Evolutionary conservation across 495 filamentous ascomycete species (phyloP).

Genomic region (Penicillium ochrochloron): DNA sequence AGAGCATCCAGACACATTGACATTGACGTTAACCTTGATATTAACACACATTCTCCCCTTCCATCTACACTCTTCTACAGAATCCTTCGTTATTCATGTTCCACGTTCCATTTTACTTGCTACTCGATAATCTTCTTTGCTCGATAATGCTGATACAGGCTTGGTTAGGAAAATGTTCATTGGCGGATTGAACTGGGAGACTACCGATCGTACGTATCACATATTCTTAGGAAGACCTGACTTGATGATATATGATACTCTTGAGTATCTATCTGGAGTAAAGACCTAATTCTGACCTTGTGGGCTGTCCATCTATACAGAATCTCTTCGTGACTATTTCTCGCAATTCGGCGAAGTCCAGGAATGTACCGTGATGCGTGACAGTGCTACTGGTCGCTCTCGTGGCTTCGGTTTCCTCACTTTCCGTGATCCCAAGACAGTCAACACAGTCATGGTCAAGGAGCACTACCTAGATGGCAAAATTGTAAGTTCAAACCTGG

Average conservation of each 20-base stretch:
- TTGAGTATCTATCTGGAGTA: neutral
- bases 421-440: conserved; percentile 94
- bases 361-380: conserved; percentile 98
- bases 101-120: neutral
- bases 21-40: neutral
- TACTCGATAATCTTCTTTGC: neutral
- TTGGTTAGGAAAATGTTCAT: conserved; percentile 96
- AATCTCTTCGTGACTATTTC: conserved; percentile 98
- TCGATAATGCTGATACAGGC: conserved; percentile 27
- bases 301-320: conserved; percentile 46
- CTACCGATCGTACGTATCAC: conserved; percentile 81
- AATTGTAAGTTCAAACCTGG: conserved; percentile 67
- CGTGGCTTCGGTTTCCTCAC: conserved; percentile 97
- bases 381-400: conserved; percentile 90
- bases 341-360: conserved; percentile 96
- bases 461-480: conserved; percentile 98
- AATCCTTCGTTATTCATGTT: neutral
- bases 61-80: neutral
- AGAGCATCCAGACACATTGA: conserved; percentile 16
- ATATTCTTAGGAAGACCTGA: neutral
- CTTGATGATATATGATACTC: neutral
- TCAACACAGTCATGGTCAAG: conserved; percentile 99
- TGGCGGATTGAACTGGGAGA: conserved; percentile 98
- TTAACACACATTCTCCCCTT: conserved; percentile 1
- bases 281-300: neutral